A percentile compares a stretch with the other conserved stretches of the same genome.
Conservation (phyloP, 2,329 filamentous ascomycete genomes). For the Drechmeria coniospora region DNA sequence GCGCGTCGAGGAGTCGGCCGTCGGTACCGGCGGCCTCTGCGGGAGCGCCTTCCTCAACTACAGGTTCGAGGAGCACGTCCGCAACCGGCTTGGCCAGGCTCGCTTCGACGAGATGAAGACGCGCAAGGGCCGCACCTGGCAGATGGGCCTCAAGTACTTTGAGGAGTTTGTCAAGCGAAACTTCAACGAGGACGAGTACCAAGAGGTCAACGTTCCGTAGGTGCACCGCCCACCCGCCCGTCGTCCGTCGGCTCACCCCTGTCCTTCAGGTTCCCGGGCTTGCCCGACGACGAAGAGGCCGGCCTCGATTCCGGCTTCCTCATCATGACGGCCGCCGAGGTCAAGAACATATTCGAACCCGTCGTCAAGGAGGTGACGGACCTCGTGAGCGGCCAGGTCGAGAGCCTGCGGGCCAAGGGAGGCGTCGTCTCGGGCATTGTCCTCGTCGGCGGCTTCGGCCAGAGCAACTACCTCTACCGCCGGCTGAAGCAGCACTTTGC, state of each 20-base stretch:
- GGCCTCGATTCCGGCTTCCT: slow-evolving; percentile 65
- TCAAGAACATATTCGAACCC: slow-evolving; percentile 61
- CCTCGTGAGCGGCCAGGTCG: slow-evolving; percentile 51
- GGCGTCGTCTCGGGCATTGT: slow-evolving; percentile 59
- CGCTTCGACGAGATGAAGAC: slow-evolving; percentile 61
- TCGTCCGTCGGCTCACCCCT: slow-evolving; percentile 3
- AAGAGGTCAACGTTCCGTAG: slow-evolving; percentile 61
- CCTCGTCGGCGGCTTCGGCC: slow-evolving; percentile 67
- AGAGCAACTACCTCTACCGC: slow-evolving; percentile 62
- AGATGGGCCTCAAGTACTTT: slow-evolving; percentile 64
- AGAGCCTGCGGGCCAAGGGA: slow-evolving; percentile 43
- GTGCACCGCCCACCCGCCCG: slow-evolving; percentile 10
- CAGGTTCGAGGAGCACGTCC: slow-evolving; percentile 64
- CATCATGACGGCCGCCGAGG: slow-evolving; percentile 51
- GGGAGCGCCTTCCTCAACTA: slow-evolving; percentile 71
- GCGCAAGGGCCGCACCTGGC: slow-evolving; percentile 68
- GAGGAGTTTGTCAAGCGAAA: slow-evolving; percentile 77
- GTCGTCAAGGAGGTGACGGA: slow-evolving; percentile 57
- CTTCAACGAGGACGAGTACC: slow-evolving; percentile 63
- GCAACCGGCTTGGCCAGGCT: slow-evolving; percentile 47
- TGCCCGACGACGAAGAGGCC: slow-evolving; percentile 60
- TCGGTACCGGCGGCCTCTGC: slow-evolving; percentile 64
- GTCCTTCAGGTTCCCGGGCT: slow-evolving; percentile 45
- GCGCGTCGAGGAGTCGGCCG: slow-evolving; percentile 61
- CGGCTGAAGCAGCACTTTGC: slow-evolving; percentile 55